These are phyloP conservation scores for Ceratorhiza oryzae-sativae DNA, from an alignment of 1,284 basidiomycete genomes.

Conservation along the genomic window DNA sequence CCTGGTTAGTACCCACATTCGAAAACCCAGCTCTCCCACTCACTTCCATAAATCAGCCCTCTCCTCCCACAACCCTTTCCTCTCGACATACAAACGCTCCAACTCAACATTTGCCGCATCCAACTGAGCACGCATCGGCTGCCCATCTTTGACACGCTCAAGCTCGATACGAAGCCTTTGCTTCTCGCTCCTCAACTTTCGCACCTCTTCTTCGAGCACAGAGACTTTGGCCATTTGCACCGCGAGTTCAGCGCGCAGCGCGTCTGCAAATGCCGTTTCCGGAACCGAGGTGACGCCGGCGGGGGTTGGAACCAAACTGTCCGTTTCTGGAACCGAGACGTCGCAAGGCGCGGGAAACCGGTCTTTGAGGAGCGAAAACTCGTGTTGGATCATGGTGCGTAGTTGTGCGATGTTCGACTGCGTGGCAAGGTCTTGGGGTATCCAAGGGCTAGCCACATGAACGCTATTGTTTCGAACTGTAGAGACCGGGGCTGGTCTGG, in stretches of 20 bases:
- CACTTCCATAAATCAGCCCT: conserved; percentile 26
- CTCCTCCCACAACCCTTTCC: conserved; percentile 29
- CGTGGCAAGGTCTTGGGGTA: conserved; percentile 1
- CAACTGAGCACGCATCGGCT: neutral
- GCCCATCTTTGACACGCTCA: neutral
- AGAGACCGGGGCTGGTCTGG: neutral
- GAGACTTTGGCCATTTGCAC: conserved; percentile 28
- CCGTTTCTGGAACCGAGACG: too few relatives aligned
- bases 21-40: neutral
- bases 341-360: neutral
- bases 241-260: conserved; percentile 22
- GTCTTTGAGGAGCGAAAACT: neutral
- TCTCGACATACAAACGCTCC: conserved; percentile 12
- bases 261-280: conserved; percentile 2
- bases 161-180: conserved; percentile 7
- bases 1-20: neutral
- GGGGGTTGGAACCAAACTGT: too few relatives aligned
- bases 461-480: neutral
- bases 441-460: neutral
- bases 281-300: too few relatives aligned
- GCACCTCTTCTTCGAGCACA: conserved; percentile 18
- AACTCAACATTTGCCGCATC: conserved; percentile 6
- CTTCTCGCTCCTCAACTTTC: conserved; percentile 4
- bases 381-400: neutral
- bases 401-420: conserved; percentile 8